Conservation (phyloP, 805 yeast species). For the Metschnikowia kunwiensis region DNA sequence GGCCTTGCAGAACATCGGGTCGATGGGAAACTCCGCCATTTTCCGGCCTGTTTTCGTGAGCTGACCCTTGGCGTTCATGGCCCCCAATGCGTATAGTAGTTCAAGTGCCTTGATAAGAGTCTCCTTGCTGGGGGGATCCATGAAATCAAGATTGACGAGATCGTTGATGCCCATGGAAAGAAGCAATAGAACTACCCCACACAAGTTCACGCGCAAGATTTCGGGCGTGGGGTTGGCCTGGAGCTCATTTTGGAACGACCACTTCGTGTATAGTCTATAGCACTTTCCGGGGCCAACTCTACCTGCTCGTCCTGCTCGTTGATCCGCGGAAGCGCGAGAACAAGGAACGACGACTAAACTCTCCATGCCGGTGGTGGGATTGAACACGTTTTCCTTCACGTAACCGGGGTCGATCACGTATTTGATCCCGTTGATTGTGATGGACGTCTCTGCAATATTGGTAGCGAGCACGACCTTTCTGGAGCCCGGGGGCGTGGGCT, state of each 20-base stretch:
- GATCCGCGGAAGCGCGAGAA: slow-evolving; percentile 45
- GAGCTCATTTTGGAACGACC: slow-evolving; percentile 75
- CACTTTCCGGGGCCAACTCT: slow-evolving; percentile 48
- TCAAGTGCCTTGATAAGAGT: slow-evolving; percentile 74
- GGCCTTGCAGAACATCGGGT: slow-evolving; percentile 83
- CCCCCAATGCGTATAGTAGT: slow-evolving; percentile 81
- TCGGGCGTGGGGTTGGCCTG: slow-evolving; percentile 85
- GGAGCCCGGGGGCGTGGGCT: slow-evolving; percentile 74
- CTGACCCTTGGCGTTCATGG: slow-evolving; percentile 74
- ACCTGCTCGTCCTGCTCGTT: slow-evolving; percentile 48
- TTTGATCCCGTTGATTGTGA: slow-evolving; percentile 43
- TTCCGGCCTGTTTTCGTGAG: slow-evolving; percentile 73
- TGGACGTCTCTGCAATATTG: slow-evolving; percentile 67
- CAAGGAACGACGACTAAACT: slow-evolving; percentile 46
- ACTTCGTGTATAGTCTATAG: slow-evolving; percentile 80
- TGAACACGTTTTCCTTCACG: slow-evolving; percentile 43
- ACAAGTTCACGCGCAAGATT: slow-evolving; percentile 78
- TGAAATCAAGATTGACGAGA: slow-evolving; percentile 76
- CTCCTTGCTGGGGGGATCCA: slow-evolving; percentile 83
- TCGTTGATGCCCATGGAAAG: slow-evolving; percentile 85
- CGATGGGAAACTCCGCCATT: slow-evolving; percentile 92
- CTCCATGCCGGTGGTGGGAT: slow-evolving; percentile 43
- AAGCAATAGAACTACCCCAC: slow-evolving; percentile 70
- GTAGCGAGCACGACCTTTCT: slow-evolving; percentile 93
- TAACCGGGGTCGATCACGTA: slow-evolving; percentile 46